Conservation (phyloP, 805 yeast species). For the Ogataea pini region DNA sequence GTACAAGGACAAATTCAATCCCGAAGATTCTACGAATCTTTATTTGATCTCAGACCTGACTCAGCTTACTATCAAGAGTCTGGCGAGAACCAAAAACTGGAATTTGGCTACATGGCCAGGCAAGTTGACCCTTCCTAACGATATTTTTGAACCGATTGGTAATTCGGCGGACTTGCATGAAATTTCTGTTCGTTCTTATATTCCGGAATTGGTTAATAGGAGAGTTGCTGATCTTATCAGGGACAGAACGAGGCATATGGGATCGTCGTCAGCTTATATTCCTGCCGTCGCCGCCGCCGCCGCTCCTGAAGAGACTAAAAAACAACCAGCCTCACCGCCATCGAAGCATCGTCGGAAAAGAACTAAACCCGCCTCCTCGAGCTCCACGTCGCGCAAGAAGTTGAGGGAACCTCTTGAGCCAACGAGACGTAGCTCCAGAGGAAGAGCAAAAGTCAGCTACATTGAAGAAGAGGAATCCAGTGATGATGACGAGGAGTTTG, state of each 20-base stretch:
- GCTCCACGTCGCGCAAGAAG: slow-evolving; percentile 9
- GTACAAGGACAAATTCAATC: slow-evolving; percentile 52
- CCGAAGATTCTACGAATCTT: slow-evolving; percentile 37
- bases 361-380: not conserved
- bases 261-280: slow-evolving; percentile 7
- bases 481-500: not conserved
- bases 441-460: slow-evolving; percentile 39
- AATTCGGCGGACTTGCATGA: slow-evolving; percentile 58
- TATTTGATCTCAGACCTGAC: slow-evolving; percentile 74
- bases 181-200: slow-evolving; percentile 54
- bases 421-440: slow-evolving; percentile 46
- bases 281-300: not conserved
- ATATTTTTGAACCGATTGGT: slow-evolving; percentile 63
- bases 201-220: slow-evolving; percentile 48
- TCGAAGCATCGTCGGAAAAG: not conserved
- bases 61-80: slow-evolving; percentile 61
- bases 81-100: slow-evolving; percentile 65
- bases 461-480: slow-evolving; percentile 22
- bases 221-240: slow-evolving; percentile 37
- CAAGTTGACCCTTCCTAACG: slow-evolving; percentile 66
- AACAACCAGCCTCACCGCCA: not conserved
- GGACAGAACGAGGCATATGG: slow-evolving; percentile 19
- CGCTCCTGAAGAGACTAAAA: not conserved
- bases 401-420: slow-evolving; percentile 27
- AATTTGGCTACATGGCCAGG: slow-evolving; percentile 80